Percentiles rank a stretch among this genome's conserved stretches.
Conservation (phyloP, 2,329 filamentous ascomycete genomes). For the Epichloe gansuensis region DNA sequence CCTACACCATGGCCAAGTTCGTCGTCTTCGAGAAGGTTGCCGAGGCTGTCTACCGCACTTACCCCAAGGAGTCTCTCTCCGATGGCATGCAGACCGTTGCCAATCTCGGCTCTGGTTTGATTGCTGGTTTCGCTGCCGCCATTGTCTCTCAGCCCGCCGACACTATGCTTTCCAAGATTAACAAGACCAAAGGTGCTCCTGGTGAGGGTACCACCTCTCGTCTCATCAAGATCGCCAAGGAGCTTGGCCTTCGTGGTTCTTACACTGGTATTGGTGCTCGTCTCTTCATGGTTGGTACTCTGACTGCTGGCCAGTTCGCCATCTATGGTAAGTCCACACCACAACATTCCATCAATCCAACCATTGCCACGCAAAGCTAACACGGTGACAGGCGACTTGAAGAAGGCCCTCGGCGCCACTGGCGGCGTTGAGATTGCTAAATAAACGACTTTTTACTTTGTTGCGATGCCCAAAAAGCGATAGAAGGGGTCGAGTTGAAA, state of each 20-base stretch:
- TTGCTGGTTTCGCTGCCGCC: conserved; percentile 68
- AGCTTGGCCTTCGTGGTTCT: conserved; percentile 68
- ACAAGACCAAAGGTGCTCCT: conserved; percentile 82
- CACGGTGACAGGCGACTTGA: conserved; percentile 38
- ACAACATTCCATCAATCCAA: background rate
- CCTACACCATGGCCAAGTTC: conserved; percentile 93
- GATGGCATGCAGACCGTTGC: conserved; percentile 60
- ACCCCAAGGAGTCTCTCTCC: conserved; percentile 62
- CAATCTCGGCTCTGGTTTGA: conserved; percentile 54
- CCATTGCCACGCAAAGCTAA: background rate
- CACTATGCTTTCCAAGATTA: conserved; percentile 92
- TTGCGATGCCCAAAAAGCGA: background rate
- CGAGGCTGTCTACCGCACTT: conserved; percentile 54
- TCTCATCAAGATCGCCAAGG: conserved; percentile 78
- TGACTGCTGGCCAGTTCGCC: conserved; percentile 74
- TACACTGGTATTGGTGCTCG: conserved; percentile 72
- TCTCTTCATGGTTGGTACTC: conserved; percentile 52
- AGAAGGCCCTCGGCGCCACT: conserved; percentile 40
- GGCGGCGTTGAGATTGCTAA: conserved; percentile 15
- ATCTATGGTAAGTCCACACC: conserved; percentile 49
- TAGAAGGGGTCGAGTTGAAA: background rate
- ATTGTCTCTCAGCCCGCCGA: conserved; percentile 82
- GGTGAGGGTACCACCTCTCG: conserved; percentile 73
- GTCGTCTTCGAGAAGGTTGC: conserved; percentile 85
- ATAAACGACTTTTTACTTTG: conserved; percentile 6